phyloP scores from a whole-genome alignment of 176 grass and related monocot species.

The Avena eriantha region DNA sequence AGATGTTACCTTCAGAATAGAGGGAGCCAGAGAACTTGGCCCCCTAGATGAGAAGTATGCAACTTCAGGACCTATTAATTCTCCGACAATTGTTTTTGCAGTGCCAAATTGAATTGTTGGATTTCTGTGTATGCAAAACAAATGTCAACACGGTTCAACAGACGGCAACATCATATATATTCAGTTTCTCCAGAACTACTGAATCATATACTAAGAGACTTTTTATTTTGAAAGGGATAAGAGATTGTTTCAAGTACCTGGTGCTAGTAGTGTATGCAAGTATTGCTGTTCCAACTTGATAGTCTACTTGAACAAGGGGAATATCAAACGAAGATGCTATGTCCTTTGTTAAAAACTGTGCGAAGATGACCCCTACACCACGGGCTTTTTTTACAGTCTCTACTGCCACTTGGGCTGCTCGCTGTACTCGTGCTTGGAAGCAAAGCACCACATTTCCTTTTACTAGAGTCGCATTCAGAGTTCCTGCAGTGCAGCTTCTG shows the following conservation, averaged over 20 bases:
- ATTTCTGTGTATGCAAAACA: conserved; percentile 54
- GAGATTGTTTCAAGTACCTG: conserved; percentile 50
- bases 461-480: conserved; percentile 79
- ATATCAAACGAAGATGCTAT: conserved; percentile 77
- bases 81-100: conserved; percentile 72
- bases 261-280: conserved; percentile 69
- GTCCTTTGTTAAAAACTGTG: conserved; percentile 91
- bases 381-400: conserved; percentile 76
- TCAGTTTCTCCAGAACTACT: neutral
- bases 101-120: conserved; percentile 67
- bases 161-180: neutral
- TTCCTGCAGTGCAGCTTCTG: conserved; percentile 93
- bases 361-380: conserved; percentile 78
- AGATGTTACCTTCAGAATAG: conserved; percentile 75
- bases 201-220: neutral
- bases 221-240: neutral
- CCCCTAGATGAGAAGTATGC: conserved; percentile 96
- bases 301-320: conserved; percentile 89
- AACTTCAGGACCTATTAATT: conserved; percentile 85
- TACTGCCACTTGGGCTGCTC: conserved; percentile 68
- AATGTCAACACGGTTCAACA: neutral
- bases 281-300: conserved; percentile 83
- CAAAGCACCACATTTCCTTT: conserved; percentile 94
- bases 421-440: conserved; percentile 89
- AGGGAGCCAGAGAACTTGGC: conserved; percentile 84